Percentiles rank a stretch among this genome's conserved stretches.
Conservation (phyloP, 345 rosid genomes). For the Aquilaria yunnanensis region DNA sequence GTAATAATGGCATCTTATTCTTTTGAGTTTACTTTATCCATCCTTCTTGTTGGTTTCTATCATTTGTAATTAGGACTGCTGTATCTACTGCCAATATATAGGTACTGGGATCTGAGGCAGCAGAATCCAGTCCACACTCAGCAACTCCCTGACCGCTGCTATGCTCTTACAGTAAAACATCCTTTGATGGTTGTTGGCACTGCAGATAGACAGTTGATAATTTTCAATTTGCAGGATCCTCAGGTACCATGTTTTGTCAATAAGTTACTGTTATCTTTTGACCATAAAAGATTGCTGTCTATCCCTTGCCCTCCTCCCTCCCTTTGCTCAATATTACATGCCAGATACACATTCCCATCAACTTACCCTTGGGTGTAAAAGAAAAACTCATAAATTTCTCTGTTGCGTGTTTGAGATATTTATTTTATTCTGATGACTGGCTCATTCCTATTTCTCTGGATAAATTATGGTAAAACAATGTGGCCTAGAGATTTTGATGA, state of each 20-base stretch:
- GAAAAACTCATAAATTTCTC: too few relatives aligned
- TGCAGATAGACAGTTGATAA: constrained; percentile 86
- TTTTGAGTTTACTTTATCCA: background rate
- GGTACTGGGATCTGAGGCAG: constrained; percentile 97
- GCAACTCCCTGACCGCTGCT: constrained; percentile 93
- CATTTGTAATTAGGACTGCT: too few relatives aligned
- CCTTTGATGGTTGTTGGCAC: constrained; percentile 98
- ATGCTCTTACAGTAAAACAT: constrained; percentile 73
- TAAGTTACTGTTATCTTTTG: background rate
- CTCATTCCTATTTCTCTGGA: too few relatives aligned
- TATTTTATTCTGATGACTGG: too few relatives aligned
- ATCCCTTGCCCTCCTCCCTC: constrained; percentile 1
- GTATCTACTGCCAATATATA: constrained; percentile 16
- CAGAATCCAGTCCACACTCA: constrained; percentile 82
- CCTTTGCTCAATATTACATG: background rate
- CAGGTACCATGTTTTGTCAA: constrained; percentile 40
- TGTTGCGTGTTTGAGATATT: too few relatives aligned
- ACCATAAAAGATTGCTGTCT: background rate
- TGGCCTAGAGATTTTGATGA: too few relatives aligned
- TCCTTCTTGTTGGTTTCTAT: background rate
- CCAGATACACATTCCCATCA: too few relatives aligned
- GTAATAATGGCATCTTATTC: constrained; percentile 25
- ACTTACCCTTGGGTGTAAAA: too few relatives aligned
- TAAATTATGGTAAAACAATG: too few relatives aligned
- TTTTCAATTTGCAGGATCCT: constrained; percentile 84